These are phyloP conservation scores for Yamadazyma triangularis DNA, from an alignment of 1,139 yeast species.

Conservation along the genomic window DNA sequence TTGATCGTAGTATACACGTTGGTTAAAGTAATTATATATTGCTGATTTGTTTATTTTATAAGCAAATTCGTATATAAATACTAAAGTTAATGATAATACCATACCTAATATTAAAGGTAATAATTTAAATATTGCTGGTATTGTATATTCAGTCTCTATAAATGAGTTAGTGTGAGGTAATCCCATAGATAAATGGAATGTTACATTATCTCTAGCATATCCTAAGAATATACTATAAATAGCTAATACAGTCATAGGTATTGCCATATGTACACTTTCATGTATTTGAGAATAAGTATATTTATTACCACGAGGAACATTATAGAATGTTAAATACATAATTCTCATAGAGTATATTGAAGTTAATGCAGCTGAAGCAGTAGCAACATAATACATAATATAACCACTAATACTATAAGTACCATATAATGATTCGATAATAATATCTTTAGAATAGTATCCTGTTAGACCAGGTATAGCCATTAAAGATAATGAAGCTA, in stretches of 20 bases:
- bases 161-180: slow-evolving; percentile 14
- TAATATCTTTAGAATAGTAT: too few relatives aligned
- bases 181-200: slow-evolving; percentile 14
- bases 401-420: slow-evolving; percentile 3
- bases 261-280: slow-evolving; percentile 13
- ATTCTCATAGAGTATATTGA: slow-evolving; percentile 4
- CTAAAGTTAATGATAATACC: slow-evolving; percentile 11
- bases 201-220: slow-evolving; percentile 14
- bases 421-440: too few relatives aligned
- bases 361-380: slow-evolving; percentile 5
- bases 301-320: slow-evolving; percentile 12
- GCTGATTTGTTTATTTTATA: slow-evolving; percentile 12
- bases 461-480: too few relatives aligned
- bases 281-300: slow-evolving; percentile 11
- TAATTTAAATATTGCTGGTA: slow-evolving; percentile 13
- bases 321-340: slow-evolving; percentile 12
- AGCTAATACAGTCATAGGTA: slow-evolving; percentile 15
- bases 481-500: too few relatives aligned
- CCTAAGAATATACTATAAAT: slow-evolving; percentile 15
- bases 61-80: slow-evolving; percentile 15
- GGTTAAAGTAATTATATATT: slow-evolving; percentile 13
- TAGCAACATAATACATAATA: slow-evolving; percentile 2
- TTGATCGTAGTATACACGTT: slow-evolving; percentile 16
- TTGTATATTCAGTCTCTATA: slow-evolving; percentile 17
- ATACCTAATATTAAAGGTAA: too few relatives aligned